Percentiles rank a stretch among this genome's conserved stretches.
These are phyloP conservation scores for Musa acuminata DNA, from an alignment of 176 grass and related monocot species.

Conservation along the genomic window DNA sequence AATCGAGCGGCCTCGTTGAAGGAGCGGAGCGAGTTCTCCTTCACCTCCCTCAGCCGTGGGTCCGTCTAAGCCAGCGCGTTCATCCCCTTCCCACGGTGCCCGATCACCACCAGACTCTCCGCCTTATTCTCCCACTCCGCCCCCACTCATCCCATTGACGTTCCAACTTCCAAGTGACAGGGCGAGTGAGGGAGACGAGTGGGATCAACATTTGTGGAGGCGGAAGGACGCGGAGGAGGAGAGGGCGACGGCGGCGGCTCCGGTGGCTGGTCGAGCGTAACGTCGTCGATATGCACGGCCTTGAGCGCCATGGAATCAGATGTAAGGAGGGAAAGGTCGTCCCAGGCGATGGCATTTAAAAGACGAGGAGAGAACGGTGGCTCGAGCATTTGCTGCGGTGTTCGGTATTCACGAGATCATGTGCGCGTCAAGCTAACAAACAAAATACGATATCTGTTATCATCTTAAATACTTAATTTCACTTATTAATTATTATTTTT, in stretches of 20 bases:
- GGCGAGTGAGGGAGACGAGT: not conserved
- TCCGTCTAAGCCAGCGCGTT: conserved; percentile 67
- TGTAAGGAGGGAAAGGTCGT: too few relatives aligned
- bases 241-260: conserved; percentile 19
- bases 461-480: too few relatives aligned
- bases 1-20: conserved; percentile 77
- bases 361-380: not conserved
- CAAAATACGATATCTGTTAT: too few relatives aligned
- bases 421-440: not conserved
- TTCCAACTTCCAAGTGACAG: too few relatives aligned
- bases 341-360: not conserved
- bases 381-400: not conserved
- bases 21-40: conserved; percentile 78
- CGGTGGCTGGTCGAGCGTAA: conserved; percentile 35
- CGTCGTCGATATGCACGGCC: conserved; percentile 63
- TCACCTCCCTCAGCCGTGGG: conserved; percentile 58
- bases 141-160: not conserved
- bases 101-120: conserved; percentile 43
- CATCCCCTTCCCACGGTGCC: conserved; percentile 97
- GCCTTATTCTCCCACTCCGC: conserved; percentile 2
- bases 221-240: conserved; percentile 27
- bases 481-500: too few relatives aligned
- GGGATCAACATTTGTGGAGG: conserved; percentile 13
- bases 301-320: conserved; percentile 44
- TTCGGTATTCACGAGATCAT: not conserved